phyloP scores from a whole-genome alignment of 495 filamentous ascomycete genomes.

The Podospora pseudoanserina region DNA sequence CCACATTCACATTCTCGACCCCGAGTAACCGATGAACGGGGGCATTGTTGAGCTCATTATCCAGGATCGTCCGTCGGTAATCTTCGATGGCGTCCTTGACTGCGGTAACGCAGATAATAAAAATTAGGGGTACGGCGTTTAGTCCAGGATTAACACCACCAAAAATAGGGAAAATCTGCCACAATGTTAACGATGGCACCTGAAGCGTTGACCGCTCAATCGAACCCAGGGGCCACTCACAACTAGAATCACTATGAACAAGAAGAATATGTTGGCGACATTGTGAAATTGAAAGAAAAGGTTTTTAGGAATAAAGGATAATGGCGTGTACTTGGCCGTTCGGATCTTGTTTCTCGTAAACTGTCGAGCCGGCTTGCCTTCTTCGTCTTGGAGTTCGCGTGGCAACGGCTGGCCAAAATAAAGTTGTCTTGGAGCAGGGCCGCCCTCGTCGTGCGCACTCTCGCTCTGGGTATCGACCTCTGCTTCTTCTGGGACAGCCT shows the following conservation, averaged over 20 bases:
- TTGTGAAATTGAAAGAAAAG: slow-evolving; percentile 97
- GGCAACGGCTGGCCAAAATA: slow-evolving; percentile 89
- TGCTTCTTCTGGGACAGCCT: slow-evolving; percentile 37
- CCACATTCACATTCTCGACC: slow-evolving; percentile 91
- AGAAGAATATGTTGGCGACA: slow-evolving; percentile 96
- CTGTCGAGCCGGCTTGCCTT: slow-evolving; percentile 64
- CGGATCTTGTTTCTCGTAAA: slow-evolving; percentile 95
- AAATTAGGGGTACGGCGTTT: slow-evolving; percentile 85
- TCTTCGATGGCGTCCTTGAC: slow-evolving; percentile 98
- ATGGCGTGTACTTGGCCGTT: slow-evolving; percentile 92
- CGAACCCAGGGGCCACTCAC: slow-evolving; percentile 53
- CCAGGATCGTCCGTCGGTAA: slow-evolving; percentile 85
- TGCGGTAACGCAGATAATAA: slow-evolving; percentile 88
- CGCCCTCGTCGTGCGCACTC: slow-evolving; percentile 35
- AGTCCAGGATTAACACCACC: slow-evolving; percentile 87
- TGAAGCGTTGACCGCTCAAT: slow-evolving; percentile 4
- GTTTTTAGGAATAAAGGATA: slow-evolving; percentile 98
- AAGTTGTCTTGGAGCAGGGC: slow-evolving; percentile 44
- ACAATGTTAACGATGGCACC: slow-evolving; percentile 3
- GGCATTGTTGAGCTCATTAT: slow-evolving; percentile 95
- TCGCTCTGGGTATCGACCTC: slow-evolving; percentile 35
- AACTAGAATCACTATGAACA: slow-evolving; percentile 89
- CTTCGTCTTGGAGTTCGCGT: slow-evolving; percentile 72
- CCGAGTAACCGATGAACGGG: slow-evolving; percentile 84
- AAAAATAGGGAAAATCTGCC: slow-evolving; percentile 92